Evolutionary conservation across 1,284 basidiomycete genomes (phyloP).

Genomic region (Ceratobasidium sp.): DNA sequence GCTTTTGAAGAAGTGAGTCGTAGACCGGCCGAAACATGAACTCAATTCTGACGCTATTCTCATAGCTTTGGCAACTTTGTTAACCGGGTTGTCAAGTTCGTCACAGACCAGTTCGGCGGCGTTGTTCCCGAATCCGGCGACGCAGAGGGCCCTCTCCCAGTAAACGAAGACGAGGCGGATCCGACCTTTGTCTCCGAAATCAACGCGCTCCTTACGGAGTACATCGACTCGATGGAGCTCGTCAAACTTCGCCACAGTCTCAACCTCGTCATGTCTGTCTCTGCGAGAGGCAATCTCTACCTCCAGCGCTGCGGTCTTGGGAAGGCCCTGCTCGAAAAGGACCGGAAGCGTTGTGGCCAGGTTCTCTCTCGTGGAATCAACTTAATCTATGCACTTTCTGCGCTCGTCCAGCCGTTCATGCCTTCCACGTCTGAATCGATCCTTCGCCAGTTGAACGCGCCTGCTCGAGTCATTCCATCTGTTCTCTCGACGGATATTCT

Average conservation of each 20-base stretch:
- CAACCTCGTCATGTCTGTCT: slow-evolving; percentile 89
- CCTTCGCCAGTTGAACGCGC: slow-evolving; percentile 89
- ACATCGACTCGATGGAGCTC: slow-evolving; percentile 88
- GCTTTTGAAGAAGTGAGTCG: slow-evolving; percentile 86
- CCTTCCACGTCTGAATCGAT: slow-evolving; percentile 88
- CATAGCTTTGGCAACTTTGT: slow-evolving; percentile 95
- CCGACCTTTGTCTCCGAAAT: slow-evolving; percentile 83
- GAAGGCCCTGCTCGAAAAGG: slow-evolving; percentile 86
- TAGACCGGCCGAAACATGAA: neutral
- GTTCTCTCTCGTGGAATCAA: slow-evolving; percentile 92
- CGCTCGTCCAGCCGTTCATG: slow-evolving; percentile 95
- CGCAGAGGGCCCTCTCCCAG: slow-evolving; percentile 71
- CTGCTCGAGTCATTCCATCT: slow-evolving; percentile 67
- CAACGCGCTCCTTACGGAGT: slow-evolving; percentile 83
- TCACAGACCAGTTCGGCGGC: slow-evolving; percentile 86
- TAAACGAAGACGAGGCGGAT: slow-evolving; percentile 71
- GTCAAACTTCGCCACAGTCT: slow-evolving; percentile 92
- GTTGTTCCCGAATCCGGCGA: slow-evolving; percentile 83
- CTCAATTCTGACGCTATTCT: neutral
- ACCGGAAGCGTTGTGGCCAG: slow-evolving; percentile 87
- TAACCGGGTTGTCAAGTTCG: slow-evolving; percentile 93
- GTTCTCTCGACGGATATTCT: slow-evolving; percentile 64
- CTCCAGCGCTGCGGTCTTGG: slow-evolving; percentile 92
- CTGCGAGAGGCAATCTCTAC: slow-evolving; percentile 93
- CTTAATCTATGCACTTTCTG: slow-evolving; percentile 91